A percentile compares a stretch with the other conserved stretches of the same genome.
Evolutionary conservation across 1,284 basidiomycete genomes (phyloP).

Genomic region (Inonotus hispidus): DNA sequence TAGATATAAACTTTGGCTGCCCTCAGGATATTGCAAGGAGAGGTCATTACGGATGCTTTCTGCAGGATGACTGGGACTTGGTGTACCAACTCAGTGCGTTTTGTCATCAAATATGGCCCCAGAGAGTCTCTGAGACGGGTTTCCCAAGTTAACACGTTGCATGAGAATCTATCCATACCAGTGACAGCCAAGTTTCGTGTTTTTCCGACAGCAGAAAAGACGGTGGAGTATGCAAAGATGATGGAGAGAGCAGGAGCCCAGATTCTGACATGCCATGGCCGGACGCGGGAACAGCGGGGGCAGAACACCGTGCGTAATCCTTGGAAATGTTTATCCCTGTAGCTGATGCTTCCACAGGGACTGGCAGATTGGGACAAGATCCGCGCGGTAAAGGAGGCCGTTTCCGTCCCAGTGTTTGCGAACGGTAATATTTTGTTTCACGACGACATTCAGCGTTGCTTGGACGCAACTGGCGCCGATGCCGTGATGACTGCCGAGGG

Average conservation of each 20-base stretch:
- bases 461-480: constrained; percentile 81
- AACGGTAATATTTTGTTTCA: constrained; percentile 95
- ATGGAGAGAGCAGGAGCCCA: constrained; percentile 93
- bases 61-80: constrained; percentile 94
- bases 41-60: constrained; percentile 85
- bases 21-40: constrained; percentile 92
- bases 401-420: constrained; percentile 90
- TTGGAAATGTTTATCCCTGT: background rate
- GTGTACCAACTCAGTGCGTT: constrained; percentile 74
- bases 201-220: constrained; percentile 82
- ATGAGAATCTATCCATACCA: constrained; percentile 79
- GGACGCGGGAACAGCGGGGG: constrained; percentile 88
- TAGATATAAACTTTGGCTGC: constrained; percentile 95
- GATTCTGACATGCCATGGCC: constrained; percentile 91
- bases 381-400: constrained; percentile 78
- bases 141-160: constrained; percentile 76
- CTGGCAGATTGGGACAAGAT: constrained; percentile 87
- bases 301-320: constrained; percentile 51
- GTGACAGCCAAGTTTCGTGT: constrained; percentile 97
- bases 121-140: background rate
- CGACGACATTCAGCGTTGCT: constrained; percentile 73
- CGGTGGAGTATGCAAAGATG: constrained; percentile 92
- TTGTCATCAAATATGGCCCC: background rate
- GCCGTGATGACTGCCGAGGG: constrained; percentile 97
- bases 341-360: constrained; percentile 41